Percentiles rank a stretch among this genome's conserved stretches.
Conservation (phyloP, 1,284 basidiomycete species). For the Ustilago trichophora region DNA sequence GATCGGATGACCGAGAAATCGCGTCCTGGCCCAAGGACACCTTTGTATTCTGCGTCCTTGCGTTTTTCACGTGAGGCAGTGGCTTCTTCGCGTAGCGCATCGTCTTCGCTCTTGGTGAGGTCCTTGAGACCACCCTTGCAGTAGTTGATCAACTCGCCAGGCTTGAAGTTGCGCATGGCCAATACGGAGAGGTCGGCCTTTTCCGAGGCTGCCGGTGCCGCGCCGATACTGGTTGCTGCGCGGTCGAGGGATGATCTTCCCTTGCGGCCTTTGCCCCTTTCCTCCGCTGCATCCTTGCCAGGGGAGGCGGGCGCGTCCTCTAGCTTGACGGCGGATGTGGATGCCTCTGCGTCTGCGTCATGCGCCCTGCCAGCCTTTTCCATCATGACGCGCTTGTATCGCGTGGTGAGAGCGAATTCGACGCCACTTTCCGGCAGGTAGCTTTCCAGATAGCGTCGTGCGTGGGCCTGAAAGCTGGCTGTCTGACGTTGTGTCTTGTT, state of each 20-base stretch:
- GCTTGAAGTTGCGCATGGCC: slow-evolving; percentile 77
- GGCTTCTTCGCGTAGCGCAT: slow-evolving; percentile 75
- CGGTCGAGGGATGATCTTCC: slow-evolving; percentile 43
- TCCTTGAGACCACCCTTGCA: slow-evolving; percentile 72
- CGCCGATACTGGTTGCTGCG: slow-evolving; percentile 40
- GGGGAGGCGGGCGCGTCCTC: slow-evolving; percentile 18
- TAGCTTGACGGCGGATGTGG: slow-evolving; percentile 21
- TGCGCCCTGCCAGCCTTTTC: slow-evolving; percentile 25
- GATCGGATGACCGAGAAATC: slow-evolving; percentile 93
- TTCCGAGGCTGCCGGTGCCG: slow-evolving; percentile 67
- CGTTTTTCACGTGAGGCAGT: slow-evolving; percentile 68
- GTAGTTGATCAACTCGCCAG: slow-evolving; percentile 78
- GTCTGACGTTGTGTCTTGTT: slow-evolving; percentile 56
- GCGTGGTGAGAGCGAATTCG: slow-evolving; percentile 61
- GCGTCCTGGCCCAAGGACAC: slow-evolving; percentile 72
- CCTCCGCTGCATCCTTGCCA: slow-evolving; percentile 9
- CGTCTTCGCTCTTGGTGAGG: slow-evolving; percentile 66
- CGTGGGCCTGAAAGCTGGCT: slow-evolving; percentile 49
- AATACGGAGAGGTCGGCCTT: slow-evolving; percentile 89
- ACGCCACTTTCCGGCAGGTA: slow-evolving; percentile 64
- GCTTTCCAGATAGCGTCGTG: slow-evolving; percentile 62
- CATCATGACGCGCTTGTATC: slow-evolving; percentile 58
- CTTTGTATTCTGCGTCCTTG: slow-evolving; percentile 67
- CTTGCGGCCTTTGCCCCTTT: slow-evolving; percentile 31
- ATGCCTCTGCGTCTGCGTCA: slow-evolving; percentile 14